Base-by-base conservation (phyloP, 2,329 filamentous ascomycete species). In the Lecanicillium sp. region DNA sequence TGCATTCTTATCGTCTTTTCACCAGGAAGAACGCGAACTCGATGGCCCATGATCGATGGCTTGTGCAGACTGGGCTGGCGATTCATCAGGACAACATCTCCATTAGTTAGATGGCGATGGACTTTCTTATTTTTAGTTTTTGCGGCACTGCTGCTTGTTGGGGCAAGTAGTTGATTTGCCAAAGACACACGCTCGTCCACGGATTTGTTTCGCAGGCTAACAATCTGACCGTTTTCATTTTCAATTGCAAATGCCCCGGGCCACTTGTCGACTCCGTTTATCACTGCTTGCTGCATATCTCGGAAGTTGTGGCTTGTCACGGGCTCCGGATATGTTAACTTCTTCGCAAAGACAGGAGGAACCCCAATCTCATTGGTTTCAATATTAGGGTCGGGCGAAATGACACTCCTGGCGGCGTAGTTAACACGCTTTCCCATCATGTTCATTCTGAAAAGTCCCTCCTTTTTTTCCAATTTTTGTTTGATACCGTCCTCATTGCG, bases 391-490 rank as follows among this genome's bases (percentile, higher is more conserved):
- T 98, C 92, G 0, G 92, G 92, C 9, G 90, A 96, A 51, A 98
- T 98, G 58, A 98, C 92, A 73, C 85, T 94, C 59, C 92, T 83
- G 28, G 92, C 92, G 35, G 92, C 92, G 58, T 92, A 96, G 61
- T 98, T 96, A 65, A 98, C 92, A 69, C 92, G 88, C 71, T 98
- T 98, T 44, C 92, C 92, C 92, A 98, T 98, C 92, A 98, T 96
- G 63, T 98, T 95, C 70, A 95, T 96, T 52, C 92, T 76, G 70
- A 98, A 98, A 20, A 98, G 72, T 48, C 92, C 92, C 56, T 98
- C 94, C 64, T 98, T 98, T 71, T 98, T 98, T 64, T 98, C 92
- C 19, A 98, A 73, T 56, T 89, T 84, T 57, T 98, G 92, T 65
- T 98, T 98, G 65, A 98, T 94, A 50, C 94, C 92, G 46, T 95